Conservation (phyloP, 1,139 yeast genomes). For the Suhomyces choctaworum region DNA sequence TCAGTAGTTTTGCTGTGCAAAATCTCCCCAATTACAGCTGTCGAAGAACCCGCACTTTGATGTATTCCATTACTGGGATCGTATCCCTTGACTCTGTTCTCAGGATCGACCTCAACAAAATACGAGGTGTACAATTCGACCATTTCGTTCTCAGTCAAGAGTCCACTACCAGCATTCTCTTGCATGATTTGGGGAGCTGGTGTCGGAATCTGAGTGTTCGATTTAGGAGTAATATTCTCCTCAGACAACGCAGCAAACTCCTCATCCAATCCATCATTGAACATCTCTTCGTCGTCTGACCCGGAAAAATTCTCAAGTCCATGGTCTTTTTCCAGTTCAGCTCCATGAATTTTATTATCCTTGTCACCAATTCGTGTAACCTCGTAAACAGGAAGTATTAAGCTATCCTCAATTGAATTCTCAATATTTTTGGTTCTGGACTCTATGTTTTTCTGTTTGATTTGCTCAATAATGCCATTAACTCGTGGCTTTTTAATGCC, state of each 20-base stretch:
- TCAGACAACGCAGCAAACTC: slow-evolving; percentile 19
- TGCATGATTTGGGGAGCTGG: neutral
- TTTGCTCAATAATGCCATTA: slow-evolving; percentile 3
- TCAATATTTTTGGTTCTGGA: neutral
- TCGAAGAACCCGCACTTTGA: slow-evolving; percentile 5
- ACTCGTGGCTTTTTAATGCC: slow-evolving; percentile 2
- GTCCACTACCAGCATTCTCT: slow-evolving; percentile 25
- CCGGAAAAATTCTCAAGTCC: neutral
- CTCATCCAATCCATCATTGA: slow-evolving; percentile 33
- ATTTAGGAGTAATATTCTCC: neutral
- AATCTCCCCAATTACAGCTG: slow-evolving; percentile 14
- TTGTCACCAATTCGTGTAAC: too few relatives aligned
- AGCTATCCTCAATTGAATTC: slow-evolving; percentile 1
- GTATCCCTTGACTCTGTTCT: slow-evolving; percentile 19
- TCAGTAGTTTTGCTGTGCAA: slow-evolving; percentile 23
- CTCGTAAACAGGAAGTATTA: slow-evolving; percentile 8
- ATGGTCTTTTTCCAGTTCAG: neutral
- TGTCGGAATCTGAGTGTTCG: neutral
- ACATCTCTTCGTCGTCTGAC: slow-evolving; percentile 23
- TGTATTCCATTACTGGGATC: slow-evolving; percentile 23
- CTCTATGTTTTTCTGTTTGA: neutral
- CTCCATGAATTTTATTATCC: too few relatives aligned
- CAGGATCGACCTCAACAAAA: slow-evolving; percentile 26
- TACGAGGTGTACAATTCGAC: slow-evolving; percentile 39
- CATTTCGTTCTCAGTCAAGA: slow-evolving; percentile 29